Base-by-base conservation (phyloP, 179 eudicot genomes). In the Beta corolliflora region DNA sequence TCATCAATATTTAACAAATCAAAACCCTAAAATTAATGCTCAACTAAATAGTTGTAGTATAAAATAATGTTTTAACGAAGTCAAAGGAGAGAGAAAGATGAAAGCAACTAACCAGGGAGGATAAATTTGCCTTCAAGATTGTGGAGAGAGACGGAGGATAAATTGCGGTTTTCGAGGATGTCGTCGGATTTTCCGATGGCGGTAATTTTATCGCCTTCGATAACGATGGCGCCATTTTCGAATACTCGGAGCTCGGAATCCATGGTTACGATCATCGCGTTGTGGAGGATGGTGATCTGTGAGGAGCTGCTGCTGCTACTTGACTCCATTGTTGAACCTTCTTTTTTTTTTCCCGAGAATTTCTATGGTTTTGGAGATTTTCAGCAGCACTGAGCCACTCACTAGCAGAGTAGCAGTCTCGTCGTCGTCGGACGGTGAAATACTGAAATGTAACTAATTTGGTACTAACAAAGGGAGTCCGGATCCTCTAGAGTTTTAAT, bases 201-300 rank as follows among this genome's bases (percentile, higher is more conserved):
- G 77, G 52, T 80, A 77, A 94, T 91, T 61, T 55, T 81, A 67
- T 91, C 93, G 64, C 14, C 82, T 63, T 89, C 70, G 44, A 94
- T 61, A 25, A 87, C 94, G 71, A 94, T 29, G 16, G 92, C 97
- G 44, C 98, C 98, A 77, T 88, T 78, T 3, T 80, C 77, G 74
- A 84, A 93, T 0, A 94, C 94, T 3, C 92, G 86, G 53, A 76
- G 72, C 1, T 88, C 64, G 4, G 91, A 63, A 75, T 94, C 95
- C 97, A 93, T 93, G 6, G 98, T 94, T 10, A 94, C 90, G 66
- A 93, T 77, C 70, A 88, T 54, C 45, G 92, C 92, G 77, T 89
- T 90, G 87, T 93, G 89, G 75, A 93, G 88, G 44, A 93, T 63
- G 15, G 50, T 75, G n/a, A 76, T 64, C n/a, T n/a, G 5, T 21